These are phyloP conservation scores for Bidens hawaiensis DNA, from an alignment of 140 eudicot genomes.

Conservation along the genomic window DNA sequence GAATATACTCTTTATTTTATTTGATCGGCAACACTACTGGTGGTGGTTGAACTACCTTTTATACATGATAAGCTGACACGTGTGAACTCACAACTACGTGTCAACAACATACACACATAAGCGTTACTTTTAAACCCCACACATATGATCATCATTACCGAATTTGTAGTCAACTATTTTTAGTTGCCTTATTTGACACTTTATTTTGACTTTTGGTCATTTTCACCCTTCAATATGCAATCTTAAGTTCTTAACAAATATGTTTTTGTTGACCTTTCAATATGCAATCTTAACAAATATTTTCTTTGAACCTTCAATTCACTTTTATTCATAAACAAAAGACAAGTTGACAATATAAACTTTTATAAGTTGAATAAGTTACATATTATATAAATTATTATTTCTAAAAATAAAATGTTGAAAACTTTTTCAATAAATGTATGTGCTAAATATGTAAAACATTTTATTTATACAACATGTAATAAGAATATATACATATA, in stretches of 20 bases:
- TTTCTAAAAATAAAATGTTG: too few species aligned
- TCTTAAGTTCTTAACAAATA: too few species aligned
- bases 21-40: background rate
- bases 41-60: background rate
- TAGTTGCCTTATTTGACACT: background rate
- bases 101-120: conserved; percentile 3
- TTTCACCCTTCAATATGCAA: conserved; percentile 8
- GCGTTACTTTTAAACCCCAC: background rate
- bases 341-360: too few species aligned
- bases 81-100: conserved; percentile 16
- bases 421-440: too few species aligned
- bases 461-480: too few species aligned
- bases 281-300: background rate
- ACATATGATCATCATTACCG: conserved; percentile 11
- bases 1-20: background rate
- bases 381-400: too few species aligned
- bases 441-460: too few species aligned
- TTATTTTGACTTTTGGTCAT: background rate
- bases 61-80: conserved; percentile 6
- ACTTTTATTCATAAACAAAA: too few species aligned
- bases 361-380: too few species aligned
- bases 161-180: background rate
- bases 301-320: background rate
- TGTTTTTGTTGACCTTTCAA: too few species aligned
- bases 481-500: too few species aligned